Percentiles rank a stretch among this genome's conserved stretches.
Evolutionary conservation across 148 eudicot genomes (phyloP).

Genomic region (Camellia lanceoleosa): DNA sequence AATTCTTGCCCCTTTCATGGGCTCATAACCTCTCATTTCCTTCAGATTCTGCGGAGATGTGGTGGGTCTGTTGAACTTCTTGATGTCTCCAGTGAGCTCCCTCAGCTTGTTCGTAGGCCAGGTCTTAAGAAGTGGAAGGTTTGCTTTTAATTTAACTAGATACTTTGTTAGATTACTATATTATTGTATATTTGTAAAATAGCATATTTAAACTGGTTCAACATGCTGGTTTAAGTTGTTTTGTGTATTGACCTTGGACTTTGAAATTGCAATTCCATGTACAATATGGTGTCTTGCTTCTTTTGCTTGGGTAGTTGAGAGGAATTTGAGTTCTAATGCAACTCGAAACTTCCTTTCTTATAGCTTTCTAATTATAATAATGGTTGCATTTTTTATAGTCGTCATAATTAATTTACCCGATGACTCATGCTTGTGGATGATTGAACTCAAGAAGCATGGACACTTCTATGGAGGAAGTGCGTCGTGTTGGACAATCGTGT

Average conservation of each 20-base stretch:
- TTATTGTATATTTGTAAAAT: not conserved
- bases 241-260: slow-evolving; percentile 3
- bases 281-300: not conserved
- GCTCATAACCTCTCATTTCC: slow-evolving; percentile 5
- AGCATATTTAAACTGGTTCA: not conserved
- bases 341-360: not conserved
- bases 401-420: too few species aligned
- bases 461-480: too few species aligned
- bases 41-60: slow-evolving; percentile 79
- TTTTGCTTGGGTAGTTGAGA: not conserved
- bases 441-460: too few species aligned
- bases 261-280: not conserved
- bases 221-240: slow-evolving; percentile 1
- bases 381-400: too few species aligned
- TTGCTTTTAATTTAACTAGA: slow-evolving; percentile 11
- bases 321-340: not conserved
- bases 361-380: too few species aligned
- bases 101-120: slow-evolving; percentile 87
- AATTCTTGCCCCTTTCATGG: not conserved
- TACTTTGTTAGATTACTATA: not conserved
- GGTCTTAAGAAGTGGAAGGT: slow-evolving; percentile 98
- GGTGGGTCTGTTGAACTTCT: slow-evolving; percentile 80
- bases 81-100: slow-evolving; percentile 88
- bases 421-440: too few species aligned
- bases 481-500: too few species aligned